Evolutionary conservation across 495 filamentous ascomycete genomes (phyloP).

Genomic region (Annulohypoxylon moriforme): DNA sequence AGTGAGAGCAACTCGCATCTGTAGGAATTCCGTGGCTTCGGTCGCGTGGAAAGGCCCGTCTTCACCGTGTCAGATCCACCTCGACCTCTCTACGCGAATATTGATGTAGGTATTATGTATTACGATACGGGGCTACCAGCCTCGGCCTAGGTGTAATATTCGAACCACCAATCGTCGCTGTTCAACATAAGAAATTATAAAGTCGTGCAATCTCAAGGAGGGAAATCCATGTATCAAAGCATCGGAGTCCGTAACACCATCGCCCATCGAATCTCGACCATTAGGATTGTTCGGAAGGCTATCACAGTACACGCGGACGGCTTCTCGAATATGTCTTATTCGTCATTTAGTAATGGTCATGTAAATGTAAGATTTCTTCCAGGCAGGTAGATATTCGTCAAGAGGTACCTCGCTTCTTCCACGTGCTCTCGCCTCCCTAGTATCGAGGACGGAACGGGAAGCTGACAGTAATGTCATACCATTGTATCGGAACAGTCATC

Average conservation of each 20-base stretch:
- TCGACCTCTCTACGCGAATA: constrained; percentile 10
- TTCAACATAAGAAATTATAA: constrained; percentile 4
- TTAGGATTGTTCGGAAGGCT: constrained; percentile 4
- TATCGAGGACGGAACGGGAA: constrained; percentile 29
- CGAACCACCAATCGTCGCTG: not conserved
- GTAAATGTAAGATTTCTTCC: constrained; percentile 17
- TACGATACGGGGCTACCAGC: constrained; percentile 7
- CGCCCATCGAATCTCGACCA: not conserved
- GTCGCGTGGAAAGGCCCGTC: constrained; percentile 35
- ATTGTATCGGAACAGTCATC: constrained; percentile 36
- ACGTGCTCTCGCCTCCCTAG: constrained; percentile 29
- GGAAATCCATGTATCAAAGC: not conserved
- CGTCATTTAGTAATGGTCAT: constrained; percentile 9
- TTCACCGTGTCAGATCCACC: constrained; percentile 34
- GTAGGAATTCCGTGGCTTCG: constrained; percentile 33
- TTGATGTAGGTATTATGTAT: constrained; percentile 17
- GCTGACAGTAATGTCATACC: constrained; percentile 34
- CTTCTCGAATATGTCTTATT: not conserved
- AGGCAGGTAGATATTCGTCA: constrained; percentile 16
- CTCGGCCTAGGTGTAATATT: not conserved
- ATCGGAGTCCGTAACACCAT: constrained; percentile 12
- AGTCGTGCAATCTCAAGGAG: not conserved
- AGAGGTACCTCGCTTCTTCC: constrained; percentile 11
- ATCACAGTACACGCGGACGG: not conserved
- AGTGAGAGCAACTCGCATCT: constrained; percentile 18